A percentile compares a stretch with the other conserved stretches of the same genome.
phyloP scores from a whole-genome alignment of 306 rosid genomes.

The Vicia faba region DNA sequence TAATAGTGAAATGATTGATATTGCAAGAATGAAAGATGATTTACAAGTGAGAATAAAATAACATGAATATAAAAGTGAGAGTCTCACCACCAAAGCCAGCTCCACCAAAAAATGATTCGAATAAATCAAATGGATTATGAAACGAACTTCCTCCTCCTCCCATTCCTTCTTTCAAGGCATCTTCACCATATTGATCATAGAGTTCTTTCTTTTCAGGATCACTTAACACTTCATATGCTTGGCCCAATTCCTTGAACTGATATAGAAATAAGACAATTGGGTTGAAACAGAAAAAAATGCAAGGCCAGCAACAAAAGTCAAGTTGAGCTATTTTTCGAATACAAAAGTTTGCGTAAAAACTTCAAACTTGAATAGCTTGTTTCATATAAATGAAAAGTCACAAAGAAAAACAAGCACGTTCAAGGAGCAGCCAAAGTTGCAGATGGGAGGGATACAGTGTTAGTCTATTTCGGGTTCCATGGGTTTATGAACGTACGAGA shows the following conservation, averaged over 20 bases:
- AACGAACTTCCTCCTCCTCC: slow-evolving; percentile 60
- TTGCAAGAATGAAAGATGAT: slow-evolving; percentile 16
- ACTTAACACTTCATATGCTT: slow-evolving; percentile 78
- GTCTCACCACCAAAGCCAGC: slow-evolving; percentile 58
- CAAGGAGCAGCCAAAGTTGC: neutral
- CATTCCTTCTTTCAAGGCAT: slow-evolving; percentile 78
- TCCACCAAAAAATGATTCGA: slow-evolving; percentile 67
- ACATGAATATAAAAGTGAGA: neutral
- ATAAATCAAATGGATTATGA: slow-evolving; percentile 72
- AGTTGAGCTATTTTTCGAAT: neutral
- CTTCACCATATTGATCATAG: slow-evolving; percentile 84
- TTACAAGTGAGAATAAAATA: slow-evolving; percentile 7
- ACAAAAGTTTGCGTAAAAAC: slow-evolving; percentile 2
- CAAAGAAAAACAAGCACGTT: neutral
- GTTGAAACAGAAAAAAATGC: neutral
- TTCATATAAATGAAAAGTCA: neutral
- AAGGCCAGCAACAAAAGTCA: neutral
- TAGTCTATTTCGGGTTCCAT: neutral
- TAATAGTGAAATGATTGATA: slow-evolving; percentile 6
- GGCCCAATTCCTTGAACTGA: slow-evolving; percentile 80
- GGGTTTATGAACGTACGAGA: neutral
- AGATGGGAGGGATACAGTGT: neutral
- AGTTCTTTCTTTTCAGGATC: slow-evolving; percentile 72
- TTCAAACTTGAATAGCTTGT: neutral
- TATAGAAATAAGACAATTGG: slow-evolving; percentile 10